Conservation (phyloP, 2,329 filamentous ascomycete species). For the Ascochyta lentis region DNA sequence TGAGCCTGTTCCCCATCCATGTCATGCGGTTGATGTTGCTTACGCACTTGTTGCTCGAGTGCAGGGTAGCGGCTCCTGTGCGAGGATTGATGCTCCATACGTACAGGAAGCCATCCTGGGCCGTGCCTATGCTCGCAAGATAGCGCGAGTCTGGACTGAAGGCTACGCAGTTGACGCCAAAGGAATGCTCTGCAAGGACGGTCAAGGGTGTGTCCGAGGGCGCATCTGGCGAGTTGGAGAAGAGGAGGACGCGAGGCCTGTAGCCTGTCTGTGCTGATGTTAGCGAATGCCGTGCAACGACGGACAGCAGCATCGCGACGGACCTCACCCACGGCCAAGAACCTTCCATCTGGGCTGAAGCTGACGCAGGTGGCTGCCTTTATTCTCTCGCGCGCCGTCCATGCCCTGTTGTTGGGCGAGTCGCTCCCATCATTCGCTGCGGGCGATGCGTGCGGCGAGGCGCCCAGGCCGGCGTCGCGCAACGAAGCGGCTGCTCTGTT, state of each 20-base stretch:
- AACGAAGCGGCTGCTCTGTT: constrained; percentile 64
- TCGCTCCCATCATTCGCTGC: constrained; percentile 63
- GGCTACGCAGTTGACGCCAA: constrained; percentile 84
- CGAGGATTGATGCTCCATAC: constrained; percentile 87
- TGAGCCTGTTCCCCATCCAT: constrained; percentile 83
- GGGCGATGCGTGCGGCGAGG: constrained; percentile 55
- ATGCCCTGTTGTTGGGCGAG: constrained; percentile 69
- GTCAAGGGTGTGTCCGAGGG: constrained; percentile 83
- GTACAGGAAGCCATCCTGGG: constrained; percentile 93
- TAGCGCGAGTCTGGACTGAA: constrained; percentile 89
- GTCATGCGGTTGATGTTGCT: constrained; percentile 84
- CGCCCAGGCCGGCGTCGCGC: constrained; percentile 56
- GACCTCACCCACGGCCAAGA: constrained; percentile 87
- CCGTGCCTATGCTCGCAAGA: constrained; percentile 84
- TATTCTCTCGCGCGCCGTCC: constrained; percentile 89
- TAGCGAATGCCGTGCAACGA: constrained; percentile 27
- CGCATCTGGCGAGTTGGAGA: constrained; percentile 76
- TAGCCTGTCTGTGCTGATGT: constrained; percentile 73
- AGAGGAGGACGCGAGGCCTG: constrained; percentile 87
- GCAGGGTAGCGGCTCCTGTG: constrained; percentile 77
- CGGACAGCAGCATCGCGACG: constrained; percentile 23
- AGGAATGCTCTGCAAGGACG: constrained; percentile 86
- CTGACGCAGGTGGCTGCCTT: constrained; percentile 93
- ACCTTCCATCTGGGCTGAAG: constrained; percentile 84
- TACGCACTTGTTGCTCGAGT: constrained; percentile 92